Conservation (phyloP, 2,329 filamentous ascomycete species). For the Talaromyces rugulosus region DNA sequence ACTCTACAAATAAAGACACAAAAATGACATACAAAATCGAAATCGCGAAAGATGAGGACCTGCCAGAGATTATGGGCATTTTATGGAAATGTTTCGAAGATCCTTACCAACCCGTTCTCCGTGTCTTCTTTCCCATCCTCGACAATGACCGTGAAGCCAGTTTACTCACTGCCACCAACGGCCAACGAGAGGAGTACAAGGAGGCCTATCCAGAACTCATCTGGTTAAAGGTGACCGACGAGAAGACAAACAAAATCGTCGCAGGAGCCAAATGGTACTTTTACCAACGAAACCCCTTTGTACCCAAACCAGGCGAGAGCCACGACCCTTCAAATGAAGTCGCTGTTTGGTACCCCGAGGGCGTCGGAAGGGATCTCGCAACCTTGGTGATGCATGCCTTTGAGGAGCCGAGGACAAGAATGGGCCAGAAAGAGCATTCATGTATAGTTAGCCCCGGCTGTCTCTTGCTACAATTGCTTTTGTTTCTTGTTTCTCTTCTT, state of each 20-base stretch:
- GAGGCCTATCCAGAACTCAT: constrained; percentile 3
- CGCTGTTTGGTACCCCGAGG: constrained; percentile 8
- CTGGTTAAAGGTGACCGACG: constrained; percentile 7
- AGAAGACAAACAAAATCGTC: neutral
- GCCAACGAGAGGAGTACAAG: constrained; percentile 7
- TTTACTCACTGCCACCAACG: neutral
- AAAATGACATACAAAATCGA: constrained; percentile 7
- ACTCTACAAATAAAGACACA: too few species aligned
- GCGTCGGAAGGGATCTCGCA: constrained; percentile 4
- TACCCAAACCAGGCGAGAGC: neutral
- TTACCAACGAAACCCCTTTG: constrained; percentile 9
- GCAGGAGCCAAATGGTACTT: constrained; percentile 10
- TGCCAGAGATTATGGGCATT: neutral
- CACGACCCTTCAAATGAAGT: constrained; percentile 4
- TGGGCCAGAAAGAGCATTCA: constrained; percentile 7
- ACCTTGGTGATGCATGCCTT: constrained; percentile 6
- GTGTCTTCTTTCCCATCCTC: constrained; percentile 7
- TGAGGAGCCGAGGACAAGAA: neutral
- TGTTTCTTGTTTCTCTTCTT: neutral
- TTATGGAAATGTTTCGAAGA: constrained; percentile 8
- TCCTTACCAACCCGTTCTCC: constrained; percentile 1
- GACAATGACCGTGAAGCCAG: constrained; percentile 7
- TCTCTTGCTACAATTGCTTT: neutral
- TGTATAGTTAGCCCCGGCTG: neutral
- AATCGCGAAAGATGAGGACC: constrained; percentile 8